Evolutionary conservation across 352 stramenopile genomes (phyloP), one percentile per base, ranked within the genome.

Genomic region (Pseudoperonospora humuli): DNA sequence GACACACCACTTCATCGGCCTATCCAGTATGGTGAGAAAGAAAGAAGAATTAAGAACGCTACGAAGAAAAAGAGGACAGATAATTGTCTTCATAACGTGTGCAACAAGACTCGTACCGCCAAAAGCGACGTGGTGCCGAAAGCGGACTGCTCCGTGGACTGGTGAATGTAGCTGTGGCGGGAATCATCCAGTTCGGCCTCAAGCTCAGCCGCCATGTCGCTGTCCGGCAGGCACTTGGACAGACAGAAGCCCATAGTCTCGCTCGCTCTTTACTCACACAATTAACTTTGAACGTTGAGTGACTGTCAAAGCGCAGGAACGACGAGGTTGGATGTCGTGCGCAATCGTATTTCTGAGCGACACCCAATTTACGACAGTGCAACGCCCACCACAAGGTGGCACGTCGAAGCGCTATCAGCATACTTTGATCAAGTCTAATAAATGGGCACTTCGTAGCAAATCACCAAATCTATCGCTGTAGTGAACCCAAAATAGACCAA

Each of bases 1-100:
- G 63, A 54, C 81, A 91, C 33, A 84, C 64, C 9, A 93, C 81
- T 67, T 93, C 81, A 28, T 93, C 76, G 39, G 81, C 78, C 78
- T 90, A 18, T 18, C 35, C 8, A 36, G 26, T 0, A 46, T 8
- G 40, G 13, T 5, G 9, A 25, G 15, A 5, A 15, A 28, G 18
- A 17, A 17, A 10, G n/a, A n/a, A 39, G 14, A 23, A 38, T 5
- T 9, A 13, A 24, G 1, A 18, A 23, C 7, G 10, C 17, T 6
- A 17, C 9, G 28, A 7, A 40, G 4, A 26, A 19, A 3, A 28
- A 40, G 13, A 19, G 17, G 5, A 39, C 21, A 23, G 23, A 23
- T 6, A 36, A 3, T n/a, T 11, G 8, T 24, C 9, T 11, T 1
- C n/a, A 38, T 13, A 38, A 38, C 2, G 7, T 11, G 14, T 6